Percentiles rank a stretch among this genome's conserved stretches.
These are phyloP conservation scores for Austroboletus eburneus DNA, from an alignment of 768 basidiomycete species.

Conservation along the genomic window DNA sequence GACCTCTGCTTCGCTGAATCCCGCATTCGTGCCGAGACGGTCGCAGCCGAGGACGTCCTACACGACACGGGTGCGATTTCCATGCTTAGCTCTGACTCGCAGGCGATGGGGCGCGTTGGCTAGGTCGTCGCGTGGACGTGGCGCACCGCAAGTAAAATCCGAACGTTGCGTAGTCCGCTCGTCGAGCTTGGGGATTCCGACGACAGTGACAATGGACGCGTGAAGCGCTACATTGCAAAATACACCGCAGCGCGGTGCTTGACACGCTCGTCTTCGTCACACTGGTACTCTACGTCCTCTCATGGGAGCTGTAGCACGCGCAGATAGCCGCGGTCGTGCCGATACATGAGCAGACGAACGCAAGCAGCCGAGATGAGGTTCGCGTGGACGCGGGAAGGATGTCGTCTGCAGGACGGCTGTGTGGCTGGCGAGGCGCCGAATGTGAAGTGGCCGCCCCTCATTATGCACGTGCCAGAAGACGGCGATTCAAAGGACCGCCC, in stretches of 20 bases:
- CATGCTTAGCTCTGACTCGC: slow-evolving; percentile 95
- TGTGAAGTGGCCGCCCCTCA: too few species aligned
- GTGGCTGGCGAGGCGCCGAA: too few species aligned
- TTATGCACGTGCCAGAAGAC: too few species aligned
- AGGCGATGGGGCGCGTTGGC: slow-evolving; percentile 97
- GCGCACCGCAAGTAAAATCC: slow-evolving; percentile 97
- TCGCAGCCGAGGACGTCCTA: slow-evolving; percentile 95
- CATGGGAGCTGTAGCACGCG: too few species aligned
- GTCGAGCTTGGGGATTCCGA: slow-evolving; percentile 45
- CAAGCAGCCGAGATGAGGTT: too few species aligned
- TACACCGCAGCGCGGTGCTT: too few species aligned
- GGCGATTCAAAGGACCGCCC: too few species aligned
- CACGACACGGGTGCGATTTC: slow-evolving; percentile 93
- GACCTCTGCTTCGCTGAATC: slow-evolving; percentile 96
- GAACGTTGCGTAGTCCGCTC: slow-evolving; percentile 71
- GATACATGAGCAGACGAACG: too few species aligned
- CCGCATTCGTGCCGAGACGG: slow-evolving; percentile 92
- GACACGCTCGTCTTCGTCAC: too few species aligned
- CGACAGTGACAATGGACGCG: slow-evolving; percentile 71
- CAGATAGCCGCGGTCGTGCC: too few species aligned
- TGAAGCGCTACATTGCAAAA: slow-evolving; percentile 93
- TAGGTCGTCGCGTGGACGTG: slow-evolving; percentile 92
- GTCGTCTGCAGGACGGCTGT: too few species aligned
- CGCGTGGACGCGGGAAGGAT: background rate
- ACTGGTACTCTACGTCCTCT: too few species aligned